A percentile compares a stretch with the other conserved stretches of the same genome.
Conservation (phyloP, 805 yeast species). For the Hanseniaspora meyeri region DNA sequence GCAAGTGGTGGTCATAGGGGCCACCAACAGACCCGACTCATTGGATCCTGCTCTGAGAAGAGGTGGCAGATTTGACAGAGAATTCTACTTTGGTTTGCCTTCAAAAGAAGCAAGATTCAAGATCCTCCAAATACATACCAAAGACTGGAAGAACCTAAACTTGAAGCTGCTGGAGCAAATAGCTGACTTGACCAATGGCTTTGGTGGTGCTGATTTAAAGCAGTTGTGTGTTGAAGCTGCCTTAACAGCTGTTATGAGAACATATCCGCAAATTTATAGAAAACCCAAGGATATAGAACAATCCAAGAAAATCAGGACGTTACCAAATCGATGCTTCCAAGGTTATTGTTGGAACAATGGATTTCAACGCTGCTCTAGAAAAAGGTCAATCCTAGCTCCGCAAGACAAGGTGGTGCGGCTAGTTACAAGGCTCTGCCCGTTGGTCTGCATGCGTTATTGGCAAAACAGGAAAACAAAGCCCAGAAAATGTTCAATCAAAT, state of each 20-base stretch:
- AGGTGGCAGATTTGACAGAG: conserved; percentile 95
- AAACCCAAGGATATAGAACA: conserved; percentile 28
- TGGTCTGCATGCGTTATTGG: conserved; percentile 51
- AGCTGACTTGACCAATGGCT: conserved; percentile 80
- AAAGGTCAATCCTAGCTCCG: conserved; percentile 86
- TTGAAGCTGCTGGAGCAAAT: conserved; percentile 48
- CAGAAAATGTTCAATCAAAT: conserved; percentile 39
- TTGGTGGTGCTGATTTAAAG: conserved; percentile 93
- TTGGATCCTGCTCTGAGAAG: conserved; percentile 96
- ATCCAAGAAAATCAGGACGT: conserved; percentile 36
- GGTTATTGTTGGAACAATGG: conserved; percentile 64
- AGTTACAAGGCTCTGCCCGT: conserved; percentile 71
- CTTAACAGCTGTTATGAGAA: conserved; percentile 75
- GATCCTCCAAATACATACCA: conserved; percentile 75
- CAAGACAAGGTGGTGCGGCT: conserved; percentile 58
- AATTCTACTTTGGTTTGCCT: conserved; percentile 90
- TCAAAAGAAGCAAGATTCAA: conserved; percentile 65
- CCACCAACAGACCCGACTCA: conserved; percentile 94
- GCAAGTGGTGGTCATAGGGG: conserved; percentile 95
- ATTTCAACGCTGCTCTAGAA: conserved; percentile 74
- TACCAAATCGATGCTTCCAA: conserved; percentile 57
- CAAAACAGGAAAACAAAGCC: conserved; percentile 37
- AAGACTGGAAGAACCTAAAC: conserved; percentile 69
- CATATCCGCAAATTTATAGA: conserved; percentile 83
- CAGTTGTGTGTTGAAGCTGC: conserved; percentile 96